Conservation (phyloP, 1,284 basidiomycete genomes). For the Spongispora temasekensis region DNA sequence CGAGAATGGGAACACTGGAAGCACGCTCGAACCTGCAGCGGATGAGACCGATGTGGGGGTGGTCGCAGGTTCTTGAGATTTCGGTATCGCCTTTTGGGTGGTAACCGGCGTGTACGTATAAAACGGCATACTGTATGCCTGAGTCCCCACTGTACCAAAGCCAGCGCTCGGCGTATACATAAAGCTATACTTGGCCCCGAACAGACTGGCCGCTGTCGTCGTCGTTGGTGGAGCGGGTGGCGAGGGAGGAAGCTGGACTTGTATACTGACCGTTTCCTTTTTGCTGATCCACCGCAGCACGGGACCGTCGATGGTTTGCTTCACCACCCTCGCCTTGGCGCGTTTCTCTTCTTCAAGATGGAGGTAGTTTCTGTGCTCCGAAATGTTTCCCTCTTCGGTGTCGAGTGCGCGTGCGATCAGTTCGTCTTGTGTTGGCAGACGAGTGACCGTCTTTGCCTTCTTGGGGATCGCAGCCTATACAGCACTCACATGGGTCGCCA, state of each 20-base stretch:
- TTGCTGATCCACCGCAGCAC: conserved; percentile 74
- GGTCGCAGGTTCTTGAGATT: not conserved
- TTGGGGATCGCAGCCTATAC: conserved; percentile 59
- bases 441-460: conserved; percentile 53
- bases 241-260: conserved; percentile 18
- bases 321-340: conserved; percentile 61
- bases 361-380: conserved; percentile 78
- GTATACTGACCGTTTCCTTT: conserved; percentile 49
- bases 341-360: conserved; percentile 81
- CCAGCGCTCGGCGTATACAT: conserved; percentile 20
- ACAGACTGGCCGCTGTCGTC: conserved; percentile 8
- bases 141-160: conserved; percentile 16
- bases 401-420: conserved; percentile 81
- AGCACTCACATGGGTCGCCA: conserved; percentile 6
- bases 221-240: conserved; percentile 8
- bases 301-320: conserved; percentile 66
- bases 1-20: no score
- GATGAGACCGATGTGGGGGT: not conserved
- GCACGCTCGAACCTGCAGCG: no score
- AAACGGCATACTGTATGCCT: conserved; percentile 29
- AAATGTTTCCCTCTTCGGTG: conserved; percentile 81
- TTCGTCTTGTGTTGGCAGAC: conserved; percentile 71
- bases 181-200: conserved; percentile 29
- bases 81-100: conserved; percentile 14
- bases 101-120: conserved; percentile 20